A percentile compares a stretch with the other conserved stretches of the same genome.
phyloP scores from a whole-genome alignment of 345 rosid species.

The Syzygium aromaticum region DNA sequence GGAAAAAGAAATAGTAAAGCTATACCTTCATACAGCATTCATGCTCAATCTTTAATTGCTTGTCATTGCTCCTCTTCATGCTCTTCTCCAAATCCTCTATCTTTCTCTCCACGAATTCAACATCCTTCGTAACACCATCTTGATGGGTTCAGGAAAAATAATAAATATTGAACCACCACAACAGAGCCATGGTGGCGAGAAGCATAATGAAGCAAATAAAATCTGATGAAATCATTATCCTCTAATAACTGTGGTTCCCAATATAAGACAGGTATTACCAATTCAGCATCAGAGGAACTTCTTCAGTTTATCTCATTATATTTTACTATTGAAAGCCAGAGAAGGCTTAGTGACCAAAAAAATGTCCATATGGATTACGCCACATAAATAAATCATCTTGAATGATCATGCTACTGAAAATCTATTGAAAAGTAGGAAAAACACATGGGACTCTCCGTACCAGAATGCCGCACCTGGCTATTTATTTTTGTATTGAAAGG shows the following conservation, averaged over 20 bases:
- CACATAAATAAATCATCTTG: background rate
- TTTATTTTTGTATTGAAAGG: background rate
- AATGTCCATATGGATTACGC: background rate
- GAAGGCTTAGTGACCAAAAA: too few relatives aligned
- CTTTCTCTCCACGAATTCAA: constrained; percentile 75
- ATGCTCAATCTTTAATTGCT: constrained; percentile 73
- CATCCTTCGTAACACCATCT: constrained; percentile 37
- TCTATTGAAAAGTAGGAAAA: background rate
- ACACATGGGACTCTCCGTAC: background rate
- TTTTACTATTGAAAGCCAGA: background rate
- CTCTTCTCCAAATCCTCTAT: constrained; percentile 89
- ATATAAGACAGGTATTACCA: background rate
- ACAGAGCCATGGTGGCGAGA: background rate
- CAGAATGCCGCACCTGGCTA: background rate
- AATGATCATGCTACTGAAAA: background rate
- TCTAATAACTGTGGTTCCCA: background rate
- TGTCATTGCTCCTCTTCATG: constrained; percentile 99
- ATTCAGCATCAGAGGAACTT: background rate
- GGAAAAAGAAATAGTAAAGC: background rate
- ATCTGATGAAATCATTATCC: background rate
- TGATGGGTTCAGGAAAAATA: background rate
- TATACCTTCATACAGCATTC: constrained; percentile 56
- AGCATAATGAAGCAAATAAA: background rate
- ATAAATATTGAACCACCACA: background rate
- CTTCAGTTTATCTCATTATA: background rate